Evolutionary conservation across 2,329 filamentous ascomycete species (phyloP), one percentile per base, ranked within the genome.

Genomic region (Xylariaceae sp.): DNA sequence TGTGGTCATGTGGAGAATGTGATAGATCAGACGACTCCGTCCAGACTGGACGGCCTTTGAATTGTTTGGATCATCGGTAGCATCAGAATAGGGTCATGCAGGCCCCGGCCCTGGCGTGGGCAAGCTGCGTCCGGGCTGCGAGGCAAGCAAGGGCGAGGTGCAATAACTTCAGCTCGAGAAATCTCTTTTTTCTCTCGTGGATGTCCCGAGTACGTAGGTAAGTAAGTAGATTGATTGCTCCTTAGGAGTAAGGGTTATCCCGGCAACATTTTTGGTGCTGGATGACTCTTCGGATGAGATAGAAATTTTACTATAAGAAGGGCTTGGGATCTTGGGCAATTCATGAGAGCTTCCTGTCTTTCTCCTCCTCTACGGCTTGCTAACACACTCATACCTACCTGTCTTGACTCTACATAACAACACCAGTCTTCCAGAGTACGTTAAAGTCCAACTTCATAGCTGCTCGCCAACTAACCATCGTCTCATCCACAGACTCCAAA

Each of bases 51-150:
- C 15, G 51, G 10, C 39, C 58, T 53, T 9, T 9, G 48, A 63
- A 62, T 39, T 60, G 63, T 66, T 62, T 64, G 62, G 65, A 62
- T 58, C 58, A 53, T 49, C n/a, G 11, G 55, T 59, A 30, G 4
- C 50, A 9, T 11, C 47, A 64, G 57, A 50, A 60, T 56, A 58
- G 64, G 23, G 23, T 30, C 56, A 67, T 69, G 66, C 67, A 67
- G 62, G 59, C 64, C 62, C 59, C 66, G 23, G 23, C 65, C 64
- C 56, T 52, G 39, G 49, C 50, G 49, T 48, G 63, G 67, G 67
- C 61, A 69, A 68, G 63, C 67, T 70, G 68, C 67, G 62, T 69
- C 59, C 57, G 11, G 11, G 15, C n/a, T 30, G 37, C 47, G 37
- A 49, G 48, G 47, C 54, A 53, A 51, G 30, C 53, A 60, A 64